These are phyloP conservation scores for Brassica cretica DNA, from an alignment of 345 rosid genomes.

Conservation along the genomic window DNA sequence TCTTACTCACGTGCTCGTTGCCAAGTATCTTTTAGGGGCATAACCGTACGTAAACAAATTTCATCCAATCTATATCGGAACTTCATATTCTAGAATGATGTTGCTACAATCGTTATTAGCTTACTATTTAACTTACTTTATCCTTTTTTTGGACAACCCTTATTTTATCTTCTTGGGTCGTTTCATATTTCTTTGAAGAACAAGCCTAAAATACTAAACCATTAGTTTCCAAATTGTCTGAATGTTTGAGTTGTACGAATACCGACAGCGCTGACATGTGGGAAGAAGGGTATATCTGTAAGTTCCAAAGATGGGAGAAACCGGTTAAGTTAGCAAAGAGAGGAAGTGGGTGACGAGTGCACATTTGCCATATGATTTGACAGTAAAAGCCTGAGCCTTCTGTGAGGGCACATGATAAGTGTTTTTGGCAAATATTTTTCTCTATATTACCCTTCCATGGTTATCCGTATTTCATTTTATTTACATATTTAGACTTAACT, in stretches of 20 bases:
- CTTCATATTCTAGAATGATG: not conserved
- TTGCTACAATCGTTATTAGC: not conserved
- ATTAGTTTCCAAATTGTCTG: not conserved
- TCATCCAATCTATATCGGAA: not conserved
- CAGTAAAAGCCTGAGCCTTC: slow-evolving; percentile 26
- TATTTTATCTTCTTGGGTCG: not conserved
- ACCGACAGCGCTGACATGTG: slow-evolving; percentile 19
- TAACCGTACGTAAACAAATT: not conserved
- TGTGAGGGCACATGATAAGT: slow-evolving; percentile 27
- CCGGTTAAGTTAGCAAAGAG: slow-evolving; percentile 12
- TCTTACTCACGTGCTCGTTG: slow-evolving; percentile 31
- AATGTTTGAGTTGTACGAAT: slow-evolving; percentile 5
- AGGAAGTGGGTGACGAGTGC: slow-evolving; percentile 33
- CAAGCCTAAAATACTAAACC: not conserved
- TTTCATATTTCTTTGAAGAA: not conserved
- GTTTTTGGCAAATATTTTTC: not conserved
- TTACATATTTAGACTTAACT: not conserved
- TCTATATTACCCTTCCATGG: not conserved
- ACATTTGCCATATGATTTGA: slow-evolving; percentile 27
- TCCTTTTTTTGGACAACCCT: not conserved
- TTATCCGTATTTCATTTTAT: not conserved
- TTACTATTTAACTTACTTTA: not conserved
- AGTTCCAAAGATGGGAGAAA: not conserved
- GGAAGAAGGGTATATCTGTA: slow-evolving; percentile 5
- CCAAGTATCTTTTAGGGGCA: slow-evolving; percentile 11